Evolutionary conservation across 768 basidiomycete species (phyloP).

Genomic region (Russula ochroleuca): DNA sequence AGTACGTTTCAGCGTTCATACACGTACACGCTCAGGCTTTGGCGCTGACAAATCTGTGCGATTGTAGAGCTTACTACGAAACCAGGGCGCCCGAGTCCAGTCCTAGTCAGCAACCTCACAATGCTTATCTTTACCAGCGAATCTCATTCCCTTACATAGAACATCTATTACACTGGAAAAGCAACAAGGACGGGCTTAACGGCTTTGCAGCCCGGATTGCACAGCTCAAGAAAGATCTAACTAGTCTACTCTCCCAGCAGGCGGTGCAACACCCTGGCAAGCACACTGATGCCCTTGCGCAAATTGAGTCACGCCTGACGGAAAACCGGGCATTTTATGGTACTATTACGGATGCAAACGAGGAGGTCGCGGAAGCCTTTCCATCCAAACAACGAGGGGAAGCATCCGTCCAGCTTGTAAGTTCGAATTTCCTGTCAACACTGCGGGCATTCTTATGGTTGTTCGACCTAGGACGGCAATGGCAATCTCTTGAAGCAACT

Average conservation of each 20-base stretch:
- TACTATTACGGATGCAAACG: neutral
- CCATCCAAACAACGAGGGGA: conserved; percentile 12
- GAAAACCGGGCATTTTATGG: neutral
- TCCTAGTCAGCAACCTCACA: neutral
- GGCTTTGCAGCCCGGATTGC: conserved; percentile 5
- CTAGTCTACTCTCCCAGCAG: conserved; percentile 15
- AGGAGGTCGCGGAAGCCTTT: conserved; percentile 3
- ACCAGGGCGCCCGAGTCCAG: neutral
- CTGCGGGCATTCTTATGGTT: neutral
- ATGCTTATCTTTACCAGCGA: neutral
- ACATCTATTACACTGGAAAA: conserved; percentile 7
- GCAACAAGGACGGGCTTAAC: neutral
- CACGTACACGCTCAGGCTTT: no score
- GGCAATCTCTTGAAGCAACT: conserved; percentile 4
- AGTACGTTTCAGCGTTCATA: neutral
- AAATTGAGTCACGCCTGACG: conserved; percentile 5
- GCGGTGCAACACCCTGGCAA: conserved; percentile 2
- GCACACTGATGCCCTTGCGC: conserved; percentile 7
- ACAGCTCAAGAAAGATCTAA: neutral
- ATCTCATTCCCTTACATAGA: neutral
- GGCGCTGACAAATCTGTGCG: neutral
- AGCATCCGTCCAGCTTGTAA: conserved; percentile 2
- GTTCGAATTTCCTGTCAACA: neutral
- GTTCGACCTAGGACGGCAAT: conserved; percentile 3
- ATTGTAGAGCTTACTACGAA: conserved; percentile 11